These are phyloP conservation scores for Saccharomycopsis sp. DNA, from an alignment of 805 yeast genomes.

Conservation along the genomic window DNA sequence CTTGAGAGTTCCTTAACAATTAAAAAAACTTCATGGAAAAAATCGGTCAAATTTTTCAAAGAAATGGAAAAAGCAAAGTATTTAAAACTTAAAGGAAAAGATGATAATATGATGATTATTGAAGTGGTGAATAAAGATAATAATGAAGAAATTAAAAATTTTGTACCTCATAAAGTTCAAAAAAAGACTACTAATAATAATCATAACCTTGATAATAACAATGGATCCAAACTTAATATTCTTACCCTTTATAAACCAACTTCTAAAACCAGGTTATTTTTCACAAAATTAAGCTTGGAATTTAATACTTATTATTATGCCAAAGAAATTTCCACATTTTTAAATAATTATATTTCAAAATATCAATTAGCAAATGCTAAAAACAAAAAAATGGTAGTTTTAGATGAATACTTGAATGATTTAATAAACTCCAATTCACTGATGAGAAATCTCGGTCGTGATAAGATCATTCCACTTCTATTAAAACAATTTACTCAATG, in stretches of 20 bases:
- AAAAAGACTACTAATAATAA: constrained; percentile 12
- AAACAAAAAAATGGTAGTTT: constrained; percentile 41
- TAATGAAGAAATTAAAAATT: constrained; percentile 41
- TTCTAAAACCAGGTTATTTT: constrained; percentile 34
- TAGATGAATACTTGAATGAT: constrained; percentile 34
- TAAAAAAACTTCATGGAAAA: constrained; percentile 84
- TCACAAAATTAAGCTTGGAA: constrained; percentile 31
- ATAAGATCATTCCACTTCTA: constrained; percentile 34
- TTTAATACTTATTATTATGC: constrained; percentile 37
- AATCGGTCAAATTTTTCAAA: constrained; percentile 74
- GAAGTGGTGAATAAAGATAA: constrained; percentile 35
- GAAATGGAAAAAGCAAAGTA: constrained; percentile 73
- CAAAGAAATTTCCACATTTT: constrained; percentile 40
- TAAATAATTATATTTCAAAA: constrained; percentile 46
- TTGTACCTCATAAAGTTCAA: constrained; percentile 51
- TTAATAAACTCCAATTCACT: background rate
- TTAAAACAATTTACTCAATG: constrained; percentile 38
- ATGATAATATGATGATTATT: constrained; percentile 61
- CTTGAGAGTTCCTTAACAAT: constrained; percentile 37
- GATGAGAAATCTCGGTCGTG: too few species aligned
- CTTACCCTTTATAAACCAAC: constrained; percentile 49
- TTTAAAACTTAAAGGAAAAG: constrained; percentile 70
- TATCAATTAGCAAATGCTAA: constrained; percentile 40
- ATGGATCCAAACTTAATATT: constrained; percentile 20
- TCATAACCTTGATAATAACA: constrained; percentile 1